phyloP scores from a whole-genome alignment of 2,329 filamentous ascomycete species.

The Magnaporthiopsis rhizophila region DNA sequence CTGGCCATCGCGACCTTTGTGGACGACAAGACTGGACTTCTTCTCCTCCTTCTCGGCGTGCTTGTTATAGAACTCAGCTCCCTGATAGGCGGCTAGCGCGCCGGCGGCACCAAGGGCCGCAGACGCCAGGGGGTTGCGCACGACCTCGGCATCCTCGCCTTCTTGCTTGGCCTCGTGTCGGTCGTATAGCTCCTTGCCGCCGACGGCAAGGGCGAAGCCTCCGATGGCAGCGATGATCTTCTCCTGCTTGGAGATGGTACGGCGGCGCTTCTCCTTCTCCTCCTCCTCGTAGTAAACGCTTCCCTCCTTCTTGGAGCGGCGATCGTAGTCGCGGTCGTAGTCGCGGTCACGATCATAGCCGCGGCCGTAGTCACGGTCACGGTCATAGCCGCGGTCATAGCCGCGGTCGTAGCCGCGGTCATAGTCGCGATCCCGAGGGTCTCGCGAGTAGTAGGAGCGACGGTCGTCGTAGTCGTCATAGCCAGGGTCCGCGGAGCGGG shows the following conservation, averaged over 20 bases:
- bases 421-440: constrained; percentile 34
- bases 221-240: constrained; percentile 60
- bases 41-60: constrained; percentile 45
- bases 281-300: constrained; percentile 48
- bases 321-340: constrained; percentile 36
- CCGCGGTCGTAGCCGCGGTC: constrained; percentile 31
- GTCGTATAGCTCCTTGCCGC: constrained; percentile 59
- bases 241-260: constrained; percentile 53
- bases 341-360: constrained; percentile 34
- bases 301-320: constrained; percentile 43
- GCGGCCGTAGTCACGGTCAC: constrained; percentile 35
- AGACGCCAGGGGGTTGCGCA: constrained; percentile 51
- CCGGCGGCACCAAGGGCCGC: constrained; percentile 57
- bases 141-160: constrained; percentile 31
- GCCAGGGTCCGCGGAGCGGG: constrained; percentile 56
- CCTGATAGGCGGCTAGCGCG: constrained; percentile 55
- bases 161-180: constrained; percentile 49
- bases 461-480: constrained; percentile 51
- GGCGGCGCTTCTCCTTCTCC: constrained; percentile 43
- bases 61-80: constrained; percentile 56
- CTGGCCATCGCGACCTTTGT: constrained; percentile 46
- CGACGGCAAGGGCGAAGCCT: constrained; percentile 55
- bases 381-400: constrained; percentile 37
- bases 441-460: constrained; percentile 24
- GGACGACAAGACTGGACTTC: constrained; percentile 44